Conservation (phyloP, 305 asterid genomes). For the Striga hermonthica region DNA sequence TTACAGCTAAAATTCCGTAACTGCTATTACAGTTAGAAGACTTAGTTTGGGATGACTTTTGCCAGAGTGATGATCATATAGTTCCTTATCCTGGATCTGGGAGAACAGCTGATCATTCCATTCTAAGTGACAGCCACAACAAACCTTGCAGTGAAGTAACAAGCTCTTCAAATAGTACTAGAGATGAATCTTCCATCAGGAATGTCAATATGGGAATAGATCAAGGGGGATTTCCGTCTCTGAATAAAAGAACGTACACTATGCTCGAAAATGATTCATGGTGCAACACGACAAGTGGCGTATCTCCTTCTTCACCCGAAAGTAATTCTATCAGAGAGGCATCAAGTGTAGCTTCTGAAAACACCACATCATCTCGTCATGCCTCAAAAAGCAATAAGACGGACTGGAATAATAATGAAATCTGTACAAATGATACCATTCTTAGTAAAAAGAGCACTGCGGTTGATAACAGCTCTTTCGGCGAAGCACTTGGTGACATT, state of each 20-base stretch:
- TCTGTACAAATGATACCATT: slow-evolving; percentile 41
- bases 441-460: slow-evolving; percentile 39
- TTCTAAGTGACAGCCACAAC: slow-evolving; percentile 43
- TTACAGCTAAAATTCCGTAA: slow-evolving; percentile 52
- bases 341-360: slow-evolving; percentile 49
- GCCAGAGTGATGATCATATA: slow-evolving; percentile 64
- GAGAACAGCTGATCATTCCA: slow-evolving; percentile 34
- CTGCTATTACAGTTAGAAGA: slow-evolving; percentile 72
- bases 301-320: slow-evolving; percentile 44
- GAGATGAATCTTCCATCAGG: slow-evolving; percentile 34
- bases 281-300: slow-evolving; percentile 38
- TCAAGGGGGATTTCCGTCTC: slow-evolving; percentile 28
- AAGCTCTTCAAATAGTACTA: slow-evolving; percentile 34
- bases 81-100: slow-evolving; percentile 52
- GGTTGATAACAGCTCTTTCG: slow-evolving; percentile 43
- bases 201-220: slow-evolving; percentile 36
- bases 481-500: slow-evolving; percentile 48
- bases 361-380: slow-evolving; percentile 36
- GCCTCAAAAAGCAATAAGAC: slow-evolving; percentile 36
- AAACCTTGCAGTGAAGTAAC: slow-evolving; percentile 38
- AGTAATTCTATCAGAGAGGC: slow-evolving; percentile 38
- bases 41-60: slow-evolving; percentile 65
- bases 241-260: slow-evolving; percentile 44
- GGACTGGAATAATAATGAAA: slow-evolving; percentile 35
- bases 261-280: slow-evolving; percentile 53